Conservation (phyloP, 345 rosid species). For the Triadica sebifera region DNA sequence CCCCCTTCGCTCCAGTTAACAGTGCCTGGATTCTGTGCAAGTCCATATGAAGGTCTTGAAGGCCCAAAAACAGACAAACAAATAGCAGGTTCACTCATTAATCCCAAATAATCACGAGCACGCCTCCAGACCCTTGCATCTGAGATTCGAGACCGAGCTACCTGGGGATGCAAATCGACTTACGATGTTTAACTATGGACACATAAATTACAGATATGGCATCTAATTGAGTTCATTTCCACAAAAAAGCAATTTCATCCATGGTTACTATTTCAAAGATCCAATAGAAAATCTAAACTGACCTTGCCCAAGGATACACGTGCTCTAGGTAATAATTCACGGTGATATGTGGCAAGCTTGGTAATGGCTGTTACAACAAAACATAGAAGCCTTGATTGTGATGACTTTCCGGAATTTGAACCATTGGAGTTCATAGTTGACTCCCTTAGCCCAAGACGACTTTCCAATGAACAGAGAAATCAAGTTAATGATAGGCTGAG, state of each 20-base stretch:
- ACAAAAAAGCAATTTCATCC: not conserved
- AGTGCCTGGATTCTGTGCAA: slow-evolving; percentile 52
- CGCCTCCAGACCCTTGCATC: slow-evolving; percentile 80
- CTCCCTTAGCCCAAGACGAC: slow-evolving; percentile 75
- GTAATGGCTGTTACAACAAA: slow-evolving; percentile 92
- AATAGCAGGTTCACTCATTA: slow-evolving; percentile 80
- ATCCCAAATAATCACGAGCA: slow-evolving; percentile 82
- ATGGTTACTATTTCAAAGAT: not conserved
- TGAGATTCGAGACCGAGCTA: slow-evolving; percentile 79
- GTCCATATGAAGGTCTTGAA: slow-evolving; percentile 47
- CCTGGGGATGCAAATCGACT: slow-evolving; percentile 38
- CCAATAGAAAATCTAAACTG: slow-evolving; percentile 16
- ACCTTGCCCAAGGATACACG: slow-evolving; percentile 98
- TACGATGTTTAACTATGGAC: not conserved
- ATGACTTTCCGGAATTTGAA: slow-evolving; percentile 46
- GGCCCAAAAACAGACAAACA: slow-evolving; percentile 78
- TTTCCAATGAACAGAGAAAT: slow-evolving; percentile 29
- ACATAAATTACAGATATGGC: too few species aligned
- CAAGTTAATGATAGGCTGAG: slow-evolving; percentile 10
- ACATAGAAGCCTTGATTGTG: slow-evolving; percentile 88
- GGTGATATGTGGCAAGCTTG: slow-evolving; percentile 85
- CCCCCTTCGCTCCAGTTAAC: slow-evolving; percentile 86
- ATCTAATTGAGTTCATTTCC: not conserved
- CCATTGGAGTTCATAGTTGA: slow-evolving; percentile 39
- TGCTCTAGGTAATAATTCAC: slow-evolving; percentile 81